Conservation (phyloP, 495 filamentous ascomycete species). For the Mytilinidion resinicola region DNA sequence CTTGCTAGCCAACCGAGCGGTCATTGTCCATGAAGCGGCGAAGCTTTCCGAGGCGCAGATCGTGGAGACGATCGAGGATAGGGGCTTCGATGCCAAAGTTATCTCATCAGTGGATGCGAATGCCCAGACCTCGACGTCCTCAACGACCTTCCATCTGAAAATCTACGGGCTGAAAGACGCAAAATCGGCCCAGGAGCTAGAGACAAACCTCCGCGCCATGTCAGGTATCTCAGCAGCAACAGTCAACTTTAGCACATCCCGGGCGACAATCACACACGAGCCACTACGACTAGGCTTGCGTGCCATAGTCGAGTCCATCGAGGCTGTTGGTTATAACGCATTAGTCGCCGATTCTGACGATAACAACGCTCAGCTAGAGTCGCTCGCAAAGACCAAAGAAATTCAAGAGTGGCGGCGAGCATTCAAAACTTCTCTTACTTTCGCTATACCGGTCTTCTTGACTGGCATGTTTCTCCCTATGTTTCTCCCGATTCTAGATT, state of each 20-base stretch:
- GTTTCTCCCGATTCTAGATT: slow-evolving; percentile 51
- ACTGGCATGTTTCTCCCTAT: slow-evolving; percentile 80
- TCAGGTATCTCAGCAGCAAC: slow-evolving; percentile 66
- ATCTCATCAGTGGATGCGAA: slow-evolving; percentile 52
- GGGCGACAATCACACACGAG: slow-evolving; percentile 63
- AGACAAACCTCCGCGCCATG: slow-evolving; percentile 57
- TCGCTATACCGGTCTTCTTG: slow-evolving; percentile 87
- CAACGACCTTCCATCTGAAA: slow-evolving; percentile 61
- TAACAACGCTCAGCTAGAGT: slow-evolving; percentile 94
- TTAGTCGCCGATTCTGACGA: slow-evolving; percentile 86
- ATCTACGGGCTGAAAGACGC: slow-evolving; percentile 73
- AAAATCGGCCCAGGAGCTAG: slow-evolving; percentile 61
- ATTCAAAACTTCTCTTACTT: slow-evolving; percentile 65
- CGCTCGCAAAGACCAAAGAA: slow-evolving; percentile 90
- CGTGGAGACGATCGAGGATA: slow-evolving; percentile 74
- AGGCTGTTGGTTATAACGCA: slow-evolving; percentile 76
- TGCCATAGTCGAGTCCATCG: slow-evolving; percentile 72
- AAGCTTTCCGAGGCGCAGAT: slow-evolving; percentile 66
- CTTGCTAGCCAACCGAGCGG: slow-evolving; percentile 82
- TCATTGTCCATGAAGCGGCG: slow-evolving; percentile 72
- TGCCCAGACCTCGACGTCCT: slow-evolving; percentile 41
- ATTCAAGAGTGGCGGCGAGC: slow-evolving; percentile 85
- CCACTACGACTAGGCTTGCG: slow-evolving; percentile 69
- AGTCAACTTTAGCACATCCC: slow-evolving; percentile 62
- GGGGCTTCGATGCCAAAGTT: slow-evolving; percentile 85